A percentile compares a stretch with the other conserved stretches of the same genome.
These are phyloP conservation scores for Epichloe brachyelytri DNA, from an alignment of 2,329 filamentous ascomycete species.

Conservation along the genomic window DNA sequence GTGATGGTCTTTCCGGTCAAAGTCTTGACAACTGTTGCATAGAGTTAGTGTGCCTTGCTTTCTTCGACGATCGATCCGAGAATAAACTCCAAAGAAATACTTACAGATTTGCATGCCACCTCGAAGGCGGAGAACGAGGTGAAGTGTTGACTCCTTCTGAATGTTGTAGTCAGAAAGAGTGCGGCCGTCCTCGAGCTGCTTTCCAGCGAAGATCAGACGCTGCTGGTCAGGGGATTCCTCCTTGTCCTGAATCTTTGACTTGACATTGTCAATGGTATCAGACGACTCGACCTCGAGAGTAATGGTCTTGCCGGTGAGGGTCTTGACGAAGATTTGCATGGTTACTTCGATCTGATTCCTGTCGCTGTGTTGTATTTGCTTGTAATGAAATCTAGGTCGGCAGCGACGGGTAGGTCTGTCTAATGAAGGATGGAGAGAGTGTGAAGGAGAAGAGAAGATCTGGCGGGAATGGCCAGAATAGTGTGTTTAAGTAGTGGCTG, in stretches of 20 bases:
- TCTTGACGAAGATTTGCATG: constrained; percentile 13
- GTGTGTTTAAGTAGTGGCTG: constrained; percentile 19
- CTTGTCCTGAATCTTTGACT: constrained; percentile 98
- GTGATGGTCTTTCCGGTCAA: constrained; percentile 93
- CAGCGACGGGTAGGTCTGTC: constrained; percentile 9
- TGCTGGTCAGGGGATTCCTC: constrained; percentile 94
- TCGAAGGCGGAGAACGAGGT: constrained; percentile 61
- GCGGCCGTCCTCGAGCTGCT: constrained; percentile 85
- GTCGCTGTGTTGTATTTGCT: constrained; percentile 1
- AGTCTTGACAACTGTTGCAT: constrained; percentile 53
- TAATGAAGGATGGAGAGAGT: constrained; percentile 1
- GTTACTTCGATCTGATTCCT: constrained; percentile 5
- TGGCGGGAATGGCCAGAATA: constrained; percentile 11
- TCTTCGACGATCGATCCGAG: not conserved
- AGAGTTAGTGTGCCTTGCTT: not conserved
- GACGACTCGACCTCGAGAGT: constrained; percentile 64
- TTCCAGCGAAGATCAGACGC: constrained; percentile 90
- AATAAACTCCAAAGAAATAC: constrained; percentile 11
- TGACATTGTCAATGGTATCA: constrained; percentile 94
- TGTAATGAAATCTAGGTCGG: constrained; percentile 5
- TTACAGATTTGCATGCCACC: constrained; percentile 55
- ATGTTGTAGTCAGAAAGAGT: constrained; percentile 45
- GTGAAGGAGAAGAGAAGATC: constrained; percentile 3
- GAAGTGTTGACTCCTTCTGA: constrained; percentile 55
- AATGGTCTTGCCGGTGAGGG: constrained; percentile 55